Evolutionary conservation across 352 stramenopile genomes (phyloP), one percentile per base, ranked within the genome.

Genomic region (Thalassiosira mediterranea): DNA sequence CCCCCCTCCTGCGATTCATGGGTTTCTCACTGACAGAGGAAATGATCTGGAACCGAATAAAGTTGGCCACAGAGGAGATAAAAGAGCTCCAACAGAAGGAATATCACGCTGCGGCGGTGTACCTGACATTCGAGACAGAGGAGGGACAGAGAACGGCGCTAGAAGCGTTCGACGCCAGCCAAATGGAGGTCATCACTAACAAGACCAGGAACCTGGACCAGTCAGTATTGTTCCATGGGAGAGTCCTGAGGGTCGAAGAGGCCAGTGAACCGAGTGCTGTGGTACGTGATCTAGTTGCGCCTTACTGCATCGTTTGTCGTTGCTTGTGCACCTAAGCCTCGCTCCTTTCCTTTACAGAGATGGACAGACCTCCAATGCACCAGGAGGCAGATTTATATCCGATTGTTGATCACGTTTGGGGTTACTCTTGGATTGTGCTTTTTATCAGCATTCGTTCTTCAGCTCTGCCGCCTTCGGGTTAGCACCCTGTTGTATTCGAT

Each of bases 51-150:
- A 67, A 76, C 15, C 49, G 57, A 5, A 60, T 88, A 0, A 61
- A 79, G 37, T 34, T 11, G n/a, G 60, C 81, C 10, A 83, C 56
- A 4, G 54, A 84, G 32, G 58, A 86, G 54, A 88, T 89, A 23
- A 81, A 87, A 19, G 71, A 79, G 54, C 52, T 90, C 17, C 66
- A 84, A 38, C 17, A 87, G 40, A 71, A 84, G 23, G 63, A 88
- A 26, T 90, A 89, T 57, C 10, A 76, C 19, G 81, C 66, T 0
- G 54, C 75, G 7, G 63, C 72, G 19, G 86, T 92, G 1, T 90
- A 78, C 59, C 73, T 92, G 10, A 92, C 84, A 2, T 92, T 92
- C 64, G 87, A 92, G 67, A 91, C 84, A 8, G 87, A 92, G 63
- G 51, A 79, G 31, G 83, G 79, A n/a, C 87, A 92, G 58, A 34